Base-by-base conservation (phyloP, 129 eudicot genomes). In the Apium graveolens region DNA sequence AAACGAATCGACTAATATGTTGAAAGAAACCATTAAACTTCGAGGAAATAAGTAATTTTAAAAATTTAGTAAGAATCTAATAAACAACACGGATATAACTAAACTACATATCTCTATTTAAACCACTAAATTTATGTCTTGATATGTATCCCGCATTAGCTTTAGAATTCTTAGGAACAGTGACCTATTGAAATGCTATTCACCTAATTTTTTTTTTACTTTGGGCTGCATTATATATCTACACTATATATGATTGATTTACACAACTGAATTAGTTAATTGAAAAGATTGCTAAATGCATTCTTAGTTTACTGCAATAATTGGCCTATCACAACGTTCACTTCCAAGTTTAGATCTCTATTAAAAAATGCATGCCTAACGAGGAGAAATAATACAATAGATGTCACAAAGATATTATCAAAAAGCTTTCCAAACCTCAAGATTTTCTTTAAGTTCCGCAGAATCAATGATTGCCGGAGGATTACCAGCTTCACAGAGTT, bases 391-490 rank as follows among this genome's bases (percentile, higher is more conserved):
- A 17, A 18, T 1, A 73, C 1, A 2, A 13, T 24, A 27, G 7
- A 43, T 24, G 7, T 39, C 55, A 39, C 65, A 26, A 42, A 60
- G 7, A 13, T 41, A 2, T 39, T 26, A 38, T 39, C n/a, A 20
- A 41, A 41, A 63, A 55, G 57, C 31, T 24, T 34, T 20, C 11
- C 70, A 55, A 80, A 95, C 99, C 97, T 95, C 96, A 46, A 97
- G 97, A 81, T 92, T 77, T 82, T 86, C 81, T 87, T 87, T 90
- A 80, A 95, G 92, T n/a, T 87, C 84, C 31, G 84, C 77, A 14
- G 89, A 87, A 85, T 95, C 97, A 48, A 95, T 88, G 73, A 95
- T 78, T 3, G 92, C 89, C 49, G 99, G 99, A 45, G 87, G 73
- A 35, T 86, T 92, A 74, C 96, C 97, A 73, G 78, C 44, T 76